Evolutionary conservation across 768 basidiomycete species (phyloP).

Genomic region (Clitopilus hobsonii): DNA sequence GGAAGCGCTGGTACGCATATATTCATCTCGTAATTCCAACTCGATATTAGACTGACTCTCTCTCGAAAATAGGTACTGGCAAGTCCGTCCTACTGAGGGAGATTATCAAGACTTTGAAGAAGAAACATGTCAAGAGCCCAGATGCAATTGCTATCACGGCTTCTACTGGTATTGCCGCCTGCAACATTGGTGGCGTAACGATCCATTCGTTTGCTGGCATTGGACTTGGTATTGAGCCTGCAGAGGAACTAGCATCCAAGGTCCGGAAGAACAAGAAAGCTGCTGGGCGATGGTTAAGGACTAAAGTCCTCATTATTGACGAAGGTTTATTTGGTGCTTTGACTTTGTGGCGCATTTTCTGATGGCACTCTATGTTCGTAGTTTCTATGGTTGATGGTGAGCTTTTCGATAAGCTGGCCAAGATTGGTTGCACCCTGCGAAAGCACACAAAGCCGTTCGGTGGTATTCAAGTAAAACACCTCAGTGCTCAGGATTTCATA

Average conservation of each 20-base stretch:
- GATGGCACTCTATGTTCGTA: constrained; percentile 24
- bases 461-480: constrained; percentile 72
- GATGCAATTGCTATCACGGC: constrained; percentile 93
- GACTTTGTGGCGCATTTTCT: background rate
- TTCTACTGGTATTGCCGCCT: constrained; percentile 89
- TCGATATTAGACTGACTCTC: background rate
- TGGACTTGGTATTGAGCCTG: constrained; percentile 70
- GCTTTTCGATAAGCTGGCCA: constrained; percentile 85
- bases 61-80: constrained; percentile 70
- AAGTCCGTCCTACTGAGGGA: constrained; percentile 93
- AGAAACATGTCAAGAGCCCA: constrained; percentile 40
- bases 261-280: constrained; percentile 86
- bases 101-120: constrained; percentile 74
- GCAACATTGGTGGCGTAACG: constrained; percentile 95
- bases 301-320: constrained; percentile 80
- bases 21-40: background rate
- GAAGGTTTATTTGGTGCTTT: constrained; percentile 47
- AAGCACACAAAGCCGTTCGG: constrained; percentile 76
- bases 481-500: background rate
- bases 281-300: constrained; percentile 71
- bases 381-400: constrained; percentile 98
- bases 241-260: constrained; percentile 57
- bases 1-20: constrained; percentile 81
- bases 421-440: constrained; percentile 61
- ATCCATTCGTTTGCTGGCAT: constrained; percentile 96